phyloP scores from a whole-genome alignment of 257 asterid genomes.

The Solanum appendiculatum region DNA sequence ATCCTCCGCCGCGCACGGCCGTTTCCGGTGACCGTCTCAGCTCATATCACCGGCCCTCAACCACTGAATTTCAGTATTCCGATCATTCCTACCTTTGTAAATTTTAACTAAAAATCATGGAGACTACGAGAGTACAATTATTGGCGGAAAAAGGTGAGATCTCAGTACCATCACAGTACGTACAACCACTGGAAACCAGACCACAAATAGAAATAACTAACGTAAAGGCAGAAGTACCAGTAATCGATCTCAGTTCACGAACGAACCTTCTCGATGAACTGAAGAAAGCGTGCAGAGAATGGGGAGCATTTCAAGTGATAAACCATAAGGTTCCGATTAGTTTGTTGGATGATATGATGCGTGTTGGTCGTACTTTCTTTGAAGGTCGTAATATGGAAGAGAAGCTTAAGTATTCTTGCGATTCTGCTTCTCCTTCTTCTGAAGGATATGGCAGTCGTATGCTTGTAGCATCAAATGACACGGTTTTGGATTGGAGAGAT shows the following conservation, averaged over 20 bases:
- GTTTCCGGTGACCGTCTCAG: background rate
- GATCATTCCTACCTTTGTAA: background rate
- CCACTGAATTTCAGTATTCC: background rate
- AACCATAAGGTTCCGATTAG: slow-evolving; percentile 51
- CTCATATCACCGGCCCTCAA: background rate
- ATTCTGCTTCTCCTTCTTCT: slow-evolving; percentile 61
- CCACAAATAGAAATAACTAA: slow-evolving; percentile 7
- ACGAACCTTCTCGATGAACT: slow-evolving; percentile 16
- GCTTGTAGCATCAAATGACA: slow-evolving; percentile 57
- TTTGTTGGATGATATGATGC: slow-evolving; percentile 48
- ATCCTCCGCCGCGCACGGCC: background rate
- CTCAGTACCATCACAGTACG: slow-evolving; percentile 54
- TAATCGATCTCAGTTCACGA: slow-evolving; percentile 34
- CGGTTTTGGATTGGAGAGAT: slow-evolving; percentile 95
- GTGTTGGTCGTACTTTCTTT: slow-evolving; percentile 49
- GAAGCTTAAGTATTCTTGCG: slow-evolving; percentile 55
- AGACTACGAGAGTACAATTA: slow-evolving; percentile 49
- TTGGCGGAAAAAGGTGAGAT: slow-evolving; percentile 31
- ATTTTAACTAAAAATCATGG: background rate
- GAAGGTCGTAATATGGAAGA: slow-evolving; percentile 49
- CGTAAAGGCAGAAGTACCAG: slow-evolving; percentile 15
- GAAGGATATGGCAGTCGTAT: slow-evolving; percentile 93
- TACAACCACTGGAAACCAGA: slow-evolving; percentile 62
- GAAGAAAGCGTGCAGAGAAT: slow-evolving; percentile 51
- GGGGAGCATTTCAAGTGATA: slow-evolving; percentile 89